Conservation (phyloP, 805 yeast genomes). For the Wickerhamomyces silvicola region DNA sequence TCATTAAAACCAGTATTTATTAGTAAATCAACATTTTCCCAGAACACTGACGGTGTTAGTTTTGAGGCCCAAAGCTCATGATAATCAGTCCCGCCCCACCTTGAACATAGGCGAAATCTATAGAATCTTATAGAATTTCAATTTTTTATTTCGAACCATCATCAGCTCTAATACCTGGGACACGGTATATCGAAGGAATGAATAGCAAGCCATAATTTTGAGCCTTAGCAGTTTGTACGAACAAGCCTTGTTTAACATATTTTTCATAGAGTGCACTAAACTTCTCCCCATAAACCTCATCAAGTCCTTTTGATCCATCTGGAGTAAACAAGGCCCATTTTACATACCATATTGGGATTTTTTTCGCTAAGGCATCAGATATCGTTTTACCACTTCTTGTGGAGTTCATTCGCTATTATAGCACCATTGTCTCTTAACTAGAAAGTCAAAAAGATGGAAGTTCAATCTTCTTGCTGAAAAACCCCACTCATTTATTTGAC, state of each 20-base stretch:
- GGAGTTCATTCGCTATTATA: slow-evolving; percentile 71
- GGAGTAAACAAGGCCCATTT: too few species aligned
- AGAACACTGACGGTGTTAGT: slow-evolving; percentile 48
- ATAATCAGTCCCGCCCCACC: slow-evolving; percentile 95
- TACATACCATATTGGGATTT: slow-evolving; percentile 92
- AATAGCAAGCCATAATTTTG: too few species aligned
- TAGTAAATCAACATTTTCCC: slow-evolving; percentile 38
- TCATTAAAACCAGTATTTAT: slow-evolving; percentile 24
- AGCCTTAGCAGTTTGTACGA: too few species aligned
- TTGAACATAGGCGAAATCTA: slow-evolving; percentile 66
- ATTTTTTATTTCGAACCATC: slow-evolving; percentile 45
- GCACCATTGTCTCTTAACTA: slow-evolving; percentile 40
- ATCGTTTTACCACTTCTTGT: slow-evolving; percentile 78
- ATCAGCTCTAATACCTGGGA: slow-evolving; percentile 56
- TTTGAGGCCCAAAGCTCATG: slow-evolving; percentile 78
- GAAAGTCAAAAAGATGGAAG: slow-evolving; percentile 54
- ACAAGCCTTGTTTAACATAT: too few species aligned
- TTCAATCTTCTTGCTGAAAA: slow-evolving; percentile 71
- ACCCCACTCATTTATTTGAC: slow-evolving; percentile 77
- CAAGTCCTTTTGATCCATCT: too few species aligned
- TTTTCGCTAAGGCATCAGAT: slow-evolving; percentile 84
- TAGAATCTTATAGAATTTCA: too few species aligned
- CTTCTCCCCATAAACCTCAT: too few species aligned
- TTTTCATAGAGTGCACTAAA: too few species aligned
- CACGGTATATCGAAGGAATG: slow-evolving; percentile 44